A percentile compares a stretch with the other conserved stretches of the same genome.
Evolutionary conservation across 345 rosid species (phyloP).

Genomic region (Triadica sebifera): DNA sequence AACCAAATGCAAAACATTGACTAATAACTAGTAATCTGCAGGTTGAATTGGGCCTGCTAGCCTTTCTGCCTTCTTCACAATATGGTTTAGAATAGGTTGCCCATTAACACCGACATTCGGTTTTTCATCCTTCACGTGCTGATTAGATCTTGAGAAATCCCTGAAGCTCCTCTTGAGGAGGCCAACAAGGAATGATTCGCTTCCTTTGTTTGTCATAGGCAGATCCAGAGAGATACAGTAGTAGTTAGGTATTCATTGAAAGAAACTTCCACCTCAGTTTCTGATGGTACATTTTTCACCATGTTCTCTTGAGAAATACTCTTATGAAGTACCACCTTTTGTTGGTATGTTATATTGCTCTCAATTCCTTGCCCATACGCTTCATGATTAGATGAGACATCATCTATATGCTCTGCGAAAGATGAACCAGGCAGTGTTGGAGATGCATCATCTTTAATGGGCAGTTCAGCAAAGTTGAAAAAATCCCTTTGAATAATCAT

Average conservation of each 20-base stretch:
- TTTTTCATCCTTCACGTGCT: neutral
- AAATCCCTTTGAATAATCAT: slow-evolving; percentile 14
- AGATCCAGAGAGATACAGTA: neutral
- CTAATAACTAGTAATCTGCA: slow-evolving; percentile 32
- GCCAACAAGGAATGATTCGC: slow-evolving; percentile 15
- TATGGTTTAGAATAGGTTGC: slow-evolving; percentile 15
- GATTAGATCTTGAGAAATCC: slow-evolving; percentile 19
- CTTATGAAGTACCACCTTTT: neutral
- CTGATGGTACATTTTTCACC: slow-evolving; percentile 14
- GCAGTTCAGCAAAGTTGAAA: neutral
- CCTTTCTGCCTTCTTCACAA: slow-evolving; percentile 26
- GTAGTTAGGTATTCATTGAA: slow-evolving; percentile 9
- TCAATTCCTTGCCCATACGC: neutral
- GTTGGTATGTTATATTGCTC: slow-evolving; percentile 6
- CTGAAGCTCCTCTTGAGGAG: slow-evolving; percentile 19
- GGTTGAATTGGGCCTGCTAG: slow-evolving; percentile 30
- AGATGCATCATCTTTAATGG: neutral
- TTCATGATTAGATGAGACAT: neutral
- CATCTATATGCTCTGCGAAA: no score
- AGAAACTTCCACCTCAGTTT: slow-evolving; percentile 24
- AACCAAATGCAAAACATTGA: neutral
- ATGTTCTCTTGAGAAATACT: neutral
- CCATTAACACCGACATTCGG: slow-evolving; percentile 26
- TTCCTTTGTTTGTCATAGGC: slow-evolving; percentile 10
- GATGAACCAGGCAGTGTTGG: no score